These are phyloP conservation scores for Russula emetica DNA, from an alignment of 768 basidiomycete genomes.

Conservation along the genomic window DNA sequence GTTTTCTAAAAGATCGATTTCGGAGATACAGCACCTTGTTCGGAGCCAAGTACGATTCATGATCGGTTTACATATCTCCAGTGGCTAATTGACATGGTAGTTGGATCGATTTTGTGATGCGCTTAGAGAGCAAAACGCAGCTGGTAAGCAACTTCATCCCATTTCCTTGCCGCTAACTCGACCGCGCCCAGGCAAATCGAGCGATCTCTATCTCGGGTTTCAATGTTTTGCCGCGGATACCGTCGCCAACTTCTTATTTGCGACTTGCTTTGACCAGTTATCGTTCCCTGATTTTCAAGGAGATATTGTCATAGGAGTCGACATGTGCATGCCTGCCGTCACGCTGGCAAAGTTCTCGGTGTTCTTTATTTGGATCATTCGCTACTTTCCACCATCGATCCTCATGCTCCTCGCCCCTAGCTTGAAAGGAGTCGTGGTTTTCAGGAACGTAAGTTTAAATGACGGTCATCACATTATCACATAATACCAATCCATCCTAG, in stretches of 20 bases:
- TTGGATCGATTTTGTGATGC: conserved; percentile 33
- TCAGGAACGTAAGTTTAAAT: neutral
- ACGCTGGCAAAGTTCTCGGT: conserved; percentile 13
- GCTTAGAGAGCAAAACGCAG: conserved; percentile 16
- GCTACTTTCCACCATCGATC: conserved; percentile 1
- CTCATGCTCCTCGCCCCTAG: conserved; percentile 5
- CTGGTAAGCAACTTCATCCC: neutral
- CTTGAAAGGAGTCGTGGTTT: neutral
- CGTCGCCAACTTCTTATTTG: conserved; percentile 43
- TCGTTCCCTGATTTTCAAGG: conserved; percentile 36
- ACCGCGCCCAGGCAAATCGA: conserved; percentile 25
- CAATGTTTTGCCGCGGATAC: conserved; percentile 43
- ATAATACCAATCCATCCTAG: neutral
- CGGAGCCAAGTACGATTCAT: conserved; percentile 32
- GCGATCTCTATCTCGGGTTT: conserved; percentile 41
- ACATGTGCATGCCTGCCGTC: conserved; percentile 32
- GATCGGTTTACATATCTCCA: neutral
- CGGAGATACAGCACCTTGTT: conserved; percentile 36
- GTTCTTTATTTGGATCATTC: conserved; percentile 2
- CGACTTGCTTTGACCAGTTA: conserved; percentile 35
- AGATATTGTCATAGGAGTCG: conserved; percentile 36
- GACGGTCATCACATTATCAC: neutral
- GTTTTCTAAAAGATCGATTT: conserved; percentile 39
- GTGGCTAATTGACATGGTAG: conserved; percentile 28
- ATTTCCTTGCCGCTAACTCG: neutral